Evolutionary conservation across 202 grass and related monocot species (phyloP).

Genomic region (Zizania palustris): DNA sequence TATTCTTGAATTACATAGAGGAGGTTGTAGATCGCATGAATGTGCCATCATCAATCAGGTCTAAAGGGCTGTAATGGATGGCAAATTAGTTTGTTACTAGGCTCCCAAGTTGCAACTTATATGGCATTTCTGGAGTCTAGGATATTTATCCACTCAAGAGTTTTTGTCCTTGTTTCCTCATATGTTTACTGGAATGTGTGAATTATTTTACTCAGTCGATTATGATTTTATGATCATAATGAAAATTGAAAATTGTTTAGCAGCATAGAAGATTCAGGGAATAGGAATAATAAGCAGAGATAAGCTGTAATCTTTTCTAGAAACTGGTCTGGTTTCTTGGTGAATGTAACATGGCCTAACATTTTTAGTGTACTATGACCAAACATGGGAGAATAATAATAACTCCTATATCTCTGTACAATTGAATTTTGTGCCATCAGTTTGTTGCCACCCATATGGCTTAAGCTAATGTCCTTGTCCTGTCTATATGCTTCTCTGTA

Average conservation of each 20-base stretch:
- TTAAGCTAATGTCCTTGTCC: neutral
- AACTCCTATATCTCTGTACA: neutral
- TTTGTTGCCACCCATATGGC: neutral
- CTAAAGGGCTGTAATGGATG: conserved; percentile 12
- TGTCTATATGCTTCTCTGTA: conserved; percentile 13
- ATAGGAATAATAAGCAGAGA: conserved; percentile 5
- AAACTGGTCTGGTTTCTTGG: conserved; percentile 7
- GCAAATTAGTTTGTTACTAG: conserved; percentile 15
- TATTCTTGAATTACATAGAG: conserved; percentile 6
- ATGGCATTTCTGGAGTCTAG: conserved; percentile 5
- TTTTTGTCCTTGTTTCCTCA: conserved; percentile 11
- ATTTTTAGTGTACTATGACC: conserved; percentile 11
- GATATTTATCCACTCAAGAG: conserved; percentile 11
- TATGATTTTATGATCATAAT: neutral
- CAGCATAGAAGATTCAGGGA: neutral
- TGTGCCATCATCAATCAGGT: neutral
- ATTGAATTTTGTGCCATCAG: conserved; percentile 4
- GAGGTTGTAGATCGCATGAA: neutral
- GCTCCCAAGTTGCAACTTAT: neutral
- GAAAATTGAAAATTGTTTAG: conserved; percentile 6
- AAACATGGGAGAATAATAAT: neutral
- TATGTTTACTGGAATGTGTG: neutral
- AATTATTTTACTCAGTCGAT: neutral
- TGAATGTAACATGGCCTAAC: neutral
- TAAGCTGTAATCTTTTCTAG: conserved; percentile 13